Evolutionary conservation across 805 yeast genomes (phyloP).

Genomic region (Zygotorulaspora florentina): DNA sequence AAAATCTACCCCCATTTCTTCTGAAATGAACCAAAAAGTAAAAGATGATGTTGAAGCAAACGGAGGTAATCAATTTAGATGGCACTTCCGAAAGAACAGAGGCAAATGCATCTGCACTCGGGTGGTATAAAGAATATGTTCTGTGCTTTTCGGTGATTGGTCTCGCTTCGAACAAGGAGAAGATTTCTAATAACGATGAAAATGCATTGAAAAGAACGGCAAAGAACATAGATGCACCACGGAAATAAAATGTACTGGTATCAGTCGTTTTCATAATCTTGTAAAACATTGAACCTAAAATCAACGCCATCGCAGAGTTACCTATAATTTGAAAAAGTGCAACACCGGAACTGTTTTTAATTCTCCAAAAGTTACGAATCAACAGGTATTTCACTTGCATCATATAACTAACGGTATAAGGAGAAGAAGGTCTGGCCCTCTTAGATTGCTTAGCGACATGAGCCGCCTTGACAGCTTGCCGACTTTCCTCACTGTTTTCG

Average conservation of each 20-base stretch:
- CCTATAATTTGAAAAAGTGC: constrained; percentile 41
- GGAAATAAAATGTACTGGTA: constrained; percentile 47
- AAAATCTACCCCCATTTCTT: constrained; percentile 50
- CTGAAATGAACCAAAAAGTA: constrained; percentile 54
- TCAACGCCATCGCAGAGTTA: constrained; percentile 50
- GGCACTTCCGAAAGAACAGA: constrained; percentile 51
- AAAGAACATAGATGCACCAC: constrained; percentile 66
- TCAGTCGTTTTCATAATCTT: constrained; percentile 37
- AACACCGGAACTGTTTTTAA: constrained; percentile 47
- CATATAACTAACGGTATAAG: constrained; percentile 48
- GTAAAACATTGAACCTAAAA: constrained; percentile 56
- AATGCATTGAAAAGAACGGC: constrained; percentile 61
- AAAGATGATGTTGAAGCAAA: constrained; percentile 46
- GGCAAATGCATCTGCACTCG: constrained; percentile 56
- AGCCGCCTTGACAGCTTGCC: constrained; percentile 33
- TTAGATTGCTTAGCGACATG: constrained; percentile 51
- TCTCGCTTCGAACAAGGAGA: constrained; percentile 51
- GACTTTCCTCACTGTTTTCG: constrained; percentile 23
- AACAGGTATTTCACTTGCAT: constrained; percentile 50
- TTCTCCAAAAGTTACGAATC: constrained; percentile 46
- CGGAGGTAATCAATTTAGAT: constrained; percentile 41
- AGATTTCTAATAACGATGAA: constrained; percentile 55
- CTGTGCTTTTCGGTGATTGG: constrained; percentile 58
- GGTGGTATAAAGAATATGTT: constrained; percentile 52
- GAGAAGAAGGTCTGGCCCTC: constrained; percentile 43